Evolutionary conservation across 306 rosid genomes (phyloP).

Genomic region (Astragalus membranaceus): DNA sequence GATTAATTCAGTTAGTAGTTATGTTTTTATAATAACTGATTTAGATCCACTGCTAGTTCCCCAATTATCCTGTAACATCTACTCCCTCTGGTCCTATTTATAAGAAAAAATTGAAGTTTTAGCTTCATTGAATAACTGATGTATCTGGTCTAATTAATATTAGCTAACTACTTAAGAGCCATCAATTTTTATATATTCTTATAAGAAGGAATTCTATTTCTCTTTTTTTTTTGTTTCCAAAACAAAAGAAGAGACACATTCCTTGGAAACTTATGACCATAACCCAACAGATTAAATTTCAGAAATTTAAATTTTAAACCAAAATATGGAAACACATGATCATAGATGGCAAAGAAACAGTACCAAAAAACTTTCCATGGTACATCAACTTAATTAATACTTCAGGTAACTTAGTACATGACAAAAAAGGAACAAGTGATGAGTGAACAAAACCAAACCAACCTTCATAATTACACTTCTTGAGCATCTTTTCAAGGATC

Average conservation of each 20-base stretch:
- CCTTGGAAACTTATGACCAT: background rate
- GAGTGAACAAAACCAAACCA: background rate
- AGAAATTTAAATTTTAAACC: background rate
- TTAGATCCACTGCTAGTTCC: background rate
- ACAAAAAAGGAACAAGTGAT: background rate
- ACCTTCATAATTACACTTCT: conserved; percentile 88
- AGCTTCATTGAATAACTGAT: too few species aligned
- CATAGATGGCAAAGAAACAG: background rate
- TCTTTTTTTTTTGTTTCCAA: background rate
- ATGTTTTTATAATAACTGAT: background rate
- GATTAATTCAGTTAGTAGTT: background rate
- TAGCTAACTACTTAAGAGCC: background rate
- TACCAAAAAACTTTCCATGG: background rate
- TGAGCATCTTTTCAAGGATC: conserved; percentile 97
- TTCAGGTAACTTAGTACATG: background rate
- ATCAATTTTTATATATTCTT: background rate
- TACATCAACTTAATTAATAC: background rate
- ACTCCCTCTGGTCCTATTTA: too few species aligned
- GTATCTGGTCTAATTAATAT: too few species aligned
- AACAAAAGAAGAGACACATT: background rate
- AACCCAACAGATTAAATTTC: background rate
- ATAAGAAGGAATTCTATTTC: background rate
- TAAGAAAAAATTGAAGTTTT: too few species aligned
- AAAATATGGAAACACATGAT: background rate
- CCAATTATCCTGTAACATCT: background rate